phyloP scores from a whole-genome alignment of 768 basidiomycete genomes.

The Amanita rimosa region DNA sequence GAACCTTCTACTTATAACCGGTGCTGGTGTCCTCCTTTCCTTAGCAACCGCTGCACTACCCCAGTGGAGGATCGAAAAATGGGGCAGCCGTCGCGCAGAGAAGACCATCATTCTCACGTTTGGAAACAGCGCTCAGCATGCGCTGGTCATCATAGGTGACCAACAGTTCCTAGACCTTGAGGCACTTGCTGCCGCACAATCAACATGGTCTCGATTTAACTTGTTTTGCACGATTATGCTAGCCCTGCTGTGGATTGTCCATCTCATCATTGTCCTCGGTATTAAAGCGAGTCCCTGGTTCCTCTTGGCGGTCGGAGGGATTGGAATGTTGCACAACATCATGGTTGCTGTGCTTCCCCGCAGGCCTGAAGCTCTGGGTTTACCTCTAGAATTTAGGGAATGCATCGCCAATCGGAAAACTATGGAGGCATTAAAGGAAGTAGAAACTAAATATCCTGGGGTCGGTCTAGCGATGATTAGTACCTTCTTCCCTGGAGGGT shows the following conservation, averaged over 20 bases:
- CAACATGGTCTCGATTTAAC: not conserved
- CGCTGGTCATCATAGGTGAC: slow-evolving; percentile 19
- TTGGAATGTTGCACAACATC: not conserved
- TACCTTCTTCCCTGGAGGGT: not conserved
- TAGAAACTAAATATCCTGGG: not conserved
- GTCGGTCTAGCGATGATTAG: not conserved
- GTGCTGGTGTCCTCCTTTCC: slow-evolving; percentile 15
- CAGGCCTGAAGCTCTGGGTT: not conserved
- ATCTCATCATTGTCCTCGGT: not conserved
- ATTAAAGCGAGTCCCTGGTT: not conserved
- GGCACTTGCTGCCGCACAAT: slow-evolving; percentile 16
- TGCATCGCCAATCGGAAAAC: not conserved
- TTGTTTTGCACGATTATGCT: not conserved
- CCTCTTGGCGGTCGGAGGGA: not conserved
- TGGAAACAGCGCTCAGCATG: slow-evolving; percentile 18
- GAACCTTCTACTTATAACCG: slow-evolving; percentile 18
- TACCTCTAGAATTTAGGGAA: not conserved
- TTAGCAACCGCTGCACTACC: slow-evolving; percentile 14
- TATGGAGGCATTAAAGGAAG: not conserved
- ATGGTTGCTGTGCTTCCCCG: not conserved
- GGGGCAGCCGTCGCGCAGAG: slow-evolving; percentile 13
- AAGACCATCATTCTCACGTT: slow-evolving; percentile 17
- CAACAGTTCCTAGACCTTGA: slow-evolving; percentile 14
- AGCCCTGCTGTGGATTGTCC: not conserved
- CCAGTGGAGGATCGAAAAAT: slow-evolving; percentile 20